Base-by-base conservation (phyloP, 768 basidiomycete genomes). In the Psilocybe subaeruginosa region DNA sequence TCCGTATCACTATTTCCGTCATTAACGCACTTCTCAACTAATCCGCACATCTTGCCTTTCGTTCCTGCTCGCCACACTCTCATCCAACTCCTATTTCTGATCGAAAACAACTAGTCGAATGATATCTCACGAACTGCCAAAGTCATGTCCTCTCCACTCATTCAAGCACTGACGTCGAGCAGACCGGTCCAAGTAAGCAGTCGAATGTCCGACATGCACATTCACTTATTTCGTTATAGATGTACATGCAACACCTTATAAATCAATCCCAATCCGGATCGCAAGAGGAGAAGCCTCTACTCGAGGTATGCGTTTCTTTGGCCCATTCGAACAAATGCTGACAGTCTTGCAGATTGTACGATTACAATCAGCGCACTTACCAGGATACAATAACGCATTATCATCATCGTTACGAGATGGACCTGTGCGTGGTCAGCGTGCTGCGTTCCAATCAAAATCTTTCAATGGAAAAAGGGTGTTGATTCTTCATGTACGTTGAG, bases 101-200 rank as follows among this genome's bases (percentile, higher is more conserved):
- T 23, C 23, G 23, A 23, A 23, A 23, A 23, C 23, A 23, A 23
- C 0, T 23, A 90, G 86, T 79, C 87, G 0, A 70, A 69, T 33
- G 91, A 92, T 69, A 80, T 92, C 62, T 89, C 90, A 31, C 82
- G 87, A 17, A 92, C 91, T 0, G 81, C 86, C 9, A 91, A 88
- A 71, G 86, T 92, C 70, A 90, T 92, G 84, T 90, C 90, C 4
- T 86, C 88, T 2, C 90, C 90, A 0, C 66, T 92, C 12, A 81
- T 91, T n/a, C 90, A 91, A 72, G 77, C 81, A 11, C 66, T 90
- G 9, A 82, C 89, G 0, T 82, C 89, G 11, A 89, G 85, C 66
- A 76, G 78, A 17, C 84, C 87, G 4, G 83, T 87, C 61, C 82
- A 83, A 61, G 89, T 90, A 66, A 59, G 81, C 73, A 55, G 8